Base-by-base conservation (phyloP, 164 flowering plant species). In the Berberis vulgaris region DNA sequence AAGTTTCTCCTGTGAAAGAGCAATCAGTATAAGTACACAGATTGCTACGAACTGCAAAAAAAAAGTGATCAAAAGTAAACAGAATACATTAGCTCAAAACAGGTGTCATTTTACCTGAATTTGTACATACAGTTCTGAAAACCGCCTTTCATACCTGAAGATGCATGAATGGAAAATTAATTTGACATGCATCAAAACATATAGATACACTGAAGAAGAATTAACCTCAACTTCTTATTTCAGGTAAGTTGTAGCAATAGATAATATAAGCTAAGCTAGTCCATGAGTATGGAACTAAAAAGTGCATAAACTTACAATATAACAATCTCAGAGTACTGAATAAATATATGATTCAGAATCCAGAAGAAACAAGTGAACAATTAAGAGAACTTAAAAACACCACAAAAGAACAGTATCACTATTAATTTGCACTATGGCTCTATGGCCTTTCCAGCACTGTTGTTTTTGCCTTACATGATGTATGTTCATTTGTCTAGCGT, bases 141-240 rank as follows among this genome's bases (percentile, higher is more conserved):
- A 84, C 39, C 98, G 73, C 11, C 76, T 85, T 65, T 87, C 98
- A 71, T 87, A 89, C 81, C 98, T 89, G 68, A 62, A 65, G 38
- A 65, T 54, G 44, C 4, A 62, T 26, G 26, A 26, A 26, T 26
- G 46, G 55, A 7, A 42, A 59, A 62, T 47, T 44, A 57, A 59
- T 42, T 57, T 38, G 7, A 57, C 7, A 50, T 52, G 57, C 3
- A 64, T 52, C 10, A 26, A 26, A 26, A 26, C 26, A 26, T 26
- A 26, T 26, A 26, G 4, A 6, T 6, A 42, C 9, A 43, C 9
- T 26, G 26, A 26, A 26, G 7, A 54, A 6, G 38, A 9, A 10
- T 54, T 5, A 63, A 61, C 43, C 41, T 63, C 54, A 54, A 54
- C 9, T n/a, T 53, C 5, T 5, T 2, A 45, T 42, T n/a, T 59